These are phyloP conservation scores for Parsonsia alboflavescens DNA, from an alignment of 257 asterid genomes.

Conservation along the genomic window DNA sequence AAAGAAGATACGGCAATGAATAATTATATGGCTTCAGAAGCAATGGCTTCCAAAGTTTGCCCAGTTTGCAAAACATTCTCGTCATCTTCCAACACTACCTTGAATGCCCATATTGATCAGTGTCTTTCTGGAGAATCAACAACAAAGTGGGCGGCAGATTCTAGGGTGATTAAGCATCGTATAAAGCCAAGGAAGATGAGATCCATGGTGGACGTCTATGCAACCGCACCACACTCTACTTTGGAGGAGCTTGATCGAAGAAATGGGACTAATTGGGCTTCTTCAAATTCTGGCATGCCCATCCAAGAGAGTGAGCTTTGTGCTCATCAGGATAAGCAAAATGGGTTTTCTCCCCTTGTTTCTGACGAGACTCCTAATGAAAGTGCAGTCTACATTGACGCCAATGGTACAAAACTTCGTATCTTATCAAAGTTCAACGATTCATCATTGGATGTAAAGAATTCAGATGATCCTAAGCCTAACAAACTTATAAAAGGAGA, in stretches of 20 bases:
- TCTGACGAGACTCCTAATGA: slow-evolving; percentile 41
- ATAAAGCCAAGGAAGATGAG: slow-evolving; percentile 65
- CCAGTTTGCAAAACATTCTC: slow-evolving; percentile 94
- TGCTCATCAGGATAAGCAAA: slow-evolving; percentile 27
- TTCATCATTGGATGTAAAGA: slow-evolving; percentile 26
- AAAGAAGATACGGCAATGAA: slow-evolving; percentile 37
- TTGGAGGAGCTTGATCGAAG: slow-evolving; percentile 91
- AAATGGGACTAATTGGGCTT: slow-evolving; percentile 79
- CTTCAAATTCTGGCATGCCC: slow-evolving; percentile 35
- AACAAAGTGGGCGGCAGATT: slow-evolving; percentile 35
- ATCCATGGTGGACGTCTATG: slow-evolving; percentile 69
- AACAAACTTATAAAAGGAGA: slow-evolving; percentile 35
- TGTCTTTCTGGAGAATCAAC: slow-evolving; percentile 77
- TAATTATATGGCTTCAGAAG: slow-evolving; percentile 41
- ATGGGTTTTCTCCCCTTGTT: slow-evolving; percentile 20
- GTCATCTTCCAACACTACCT: slow-evolving; percentile 88
- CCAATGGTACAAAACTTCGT: slow-evolving; percentile 78
- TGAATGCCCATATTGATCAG: slow-evolving; percentile 95
- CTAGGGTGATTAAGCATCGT: slow-evolving; percentile 57
- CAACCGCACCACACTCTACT: slow-evolving; percentile 58
- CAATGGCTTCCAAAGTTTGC: slow-evolving; percentile 87
- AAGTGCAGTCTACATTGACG: slow-evolving; percentile 70
- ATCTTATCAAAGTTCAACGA: slow-evolving; percentile 57
- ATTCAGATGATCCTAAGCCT: slow-evolving; percentile 26
- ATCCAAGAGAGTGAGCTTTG: slow-evolving; percentile 35